Conservation (phyloP, 139 green algal genomes). For the Chlamydomonas incerta region DNA sequence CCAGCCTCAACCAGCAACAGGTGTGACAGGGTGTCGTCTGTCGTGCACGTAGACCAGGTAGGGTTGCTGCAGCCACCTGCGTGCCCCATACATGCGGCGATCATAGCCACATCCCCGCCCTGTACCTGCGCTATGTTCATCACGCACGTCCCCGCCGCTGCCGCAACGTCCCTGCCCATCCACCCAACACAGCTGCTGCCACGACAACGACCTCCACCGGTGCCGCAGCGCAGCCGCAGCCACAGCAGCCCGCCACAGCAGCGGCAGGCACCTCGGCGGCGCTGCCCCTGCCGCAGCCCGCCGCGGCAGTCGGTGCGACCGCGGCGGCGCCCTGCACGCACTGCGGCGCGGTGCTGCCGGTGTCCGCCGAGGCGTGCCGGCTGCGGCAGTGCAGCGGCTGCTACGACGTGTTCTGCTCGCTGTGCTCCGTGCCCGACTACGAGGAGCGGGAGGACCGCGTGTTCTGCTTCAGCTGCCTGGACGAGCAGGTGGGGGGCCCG, state of each 20-base stretch:
- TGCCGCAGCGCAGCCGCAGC: background rate
- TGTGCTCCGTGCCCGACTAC: constrained; percentile 31
- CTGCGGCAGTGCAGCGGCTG: constrained; percentile 39
- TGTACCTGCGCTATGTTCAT: too few species aligned
- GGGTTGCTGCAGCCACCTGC: background rate
- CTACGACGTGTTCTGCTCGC: constrained; percentile 24
- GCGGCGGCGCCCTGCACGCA: constrained; percentile 22
- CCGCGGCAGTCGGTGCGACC: background rate
- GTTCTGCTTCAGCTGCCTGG: constrained; percentile 41
- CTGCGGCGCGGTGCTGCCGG: constrained; percentile 32
- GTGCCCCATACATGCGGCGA: background rate
- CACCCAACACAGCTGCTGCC: too few species aligned
- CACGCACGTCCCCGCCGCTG: too few species aligned
- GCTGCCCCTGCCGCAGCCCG: background rate
- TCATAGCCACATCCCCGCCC: too few species aligned
- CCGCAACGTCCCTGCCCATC: too few species aligned
- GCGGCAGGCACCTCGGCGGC: background rate
- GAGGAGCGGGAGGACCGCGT: constrained; percentile 38
- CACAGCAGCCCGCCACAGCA: background rate
- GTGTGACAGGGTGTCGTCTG: too few species aligned
- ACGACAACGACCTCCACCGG: background rate
- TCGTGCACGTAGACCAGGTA: background rate
- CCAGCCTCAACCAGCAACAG: background rate
- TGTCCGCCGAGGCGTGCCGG: background rate
- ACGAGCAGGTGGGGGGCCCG: constrained; percentile 28